Evolutionary conservation across 306 rosid genomes (phyloP).

Genomic region (Quercus aquifolioides): DNA sequence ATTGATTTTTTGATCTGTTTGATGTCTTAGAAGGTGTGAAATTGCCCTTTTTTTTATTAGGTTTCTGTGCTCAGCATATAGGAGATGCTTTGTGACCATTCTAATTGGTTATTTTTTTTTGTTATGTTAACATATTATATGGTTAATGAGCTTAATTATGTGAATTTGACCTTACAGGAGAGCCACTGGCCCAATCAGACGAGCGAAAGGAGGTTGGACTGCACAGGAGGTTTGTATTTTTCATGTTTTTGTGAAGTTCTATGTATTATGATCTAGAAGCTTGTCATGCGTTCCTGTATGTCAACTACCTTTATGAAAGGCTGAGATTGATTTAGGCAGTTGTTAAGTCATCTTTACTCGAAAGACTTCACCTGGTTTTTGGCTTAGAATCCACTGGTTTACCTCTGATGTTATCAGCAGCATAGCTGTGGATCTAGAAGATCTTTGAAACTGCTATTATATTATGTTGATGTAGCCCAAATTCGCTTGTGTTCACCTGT

Average conservation of each 20-base stretch:
- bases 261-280: background rate
- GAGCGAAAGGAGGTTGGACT: conserved; percentile 99
- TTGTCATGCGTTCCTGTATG: background rate
- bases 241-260: conserved; percentile 6
- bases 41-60: background rate
- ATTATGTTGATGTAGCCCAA: background rate
- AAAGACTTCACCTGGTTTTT: background rate
- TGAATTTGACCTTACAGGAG: conserved; percentile 54
- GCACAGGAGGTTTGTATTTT: conserved; percentile 71
- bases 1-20: background rate
- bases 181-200: conserved; percentile 90
- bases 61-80: background rate
- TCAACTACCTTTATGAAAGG: conserved; percentile 25
- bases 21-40: background rate
- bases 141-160: conserved; percentile 9
- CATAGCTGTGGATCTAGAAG: background rate
- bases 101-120: conserved; percentile 8
- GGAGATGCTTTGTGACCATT: background rate
- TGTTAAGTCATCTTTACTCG: background rate
- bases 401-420: background rate
- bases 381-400: background rate
- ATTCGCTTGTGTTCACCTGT: conserved; percentile 1
- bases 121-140: background rate
- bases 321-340: conserved; percentile 9
- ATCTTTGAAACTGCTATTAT: background rate